A percentile compares a stretch with the other conserved stretches of the same genome.
Evolutionary conservation across 257 asterid genomes (phyloP).

Genomic region (Ajuga chamaepitys): DNA sequence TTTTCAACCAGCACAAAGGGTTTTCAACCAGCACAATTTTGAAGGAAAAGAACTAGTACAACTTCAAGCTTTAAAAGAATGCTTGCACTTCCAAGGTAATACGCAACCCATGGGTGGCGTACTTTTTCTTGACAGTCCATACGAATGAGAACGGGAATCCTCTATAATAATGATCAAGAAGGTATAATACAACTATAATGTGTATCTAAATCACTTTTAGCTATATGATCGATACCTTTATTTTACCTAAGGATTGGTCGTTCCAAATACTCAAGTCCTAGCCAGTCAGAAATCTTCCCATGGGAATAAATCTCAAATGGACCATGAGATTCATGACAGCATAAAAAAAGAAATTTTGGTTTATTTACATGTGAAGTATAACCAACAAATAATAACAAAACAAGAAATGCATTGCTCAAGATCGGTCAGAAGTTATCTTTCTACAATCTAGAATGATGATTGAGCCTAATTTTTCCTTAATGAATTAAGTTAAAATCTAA

Average conservation of each 20-base stretch:
- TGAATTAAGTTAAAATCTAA: not conserved
- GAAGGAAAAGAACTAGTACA: not conserved
- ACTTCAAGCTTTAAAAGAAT: not conserved
- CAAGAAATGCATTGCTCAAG: not conserved
- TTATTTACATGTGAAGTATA: too few relatives aligned
- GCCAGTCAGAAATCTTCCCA: too few relatives aligned
- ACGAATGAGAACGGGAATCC: not conserved
- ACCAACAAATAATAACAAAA: not conserved
- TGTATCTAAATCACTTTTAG: not conserved
- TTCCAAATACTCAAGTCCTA: not conserved
- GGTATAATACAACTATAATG: not conserved
- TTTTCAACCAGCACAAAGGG: not conserved
- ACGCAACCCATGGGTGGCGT: not conserved
- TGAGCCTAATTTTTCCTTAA: not conserved
- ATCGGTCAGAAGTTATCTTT: not conserved
- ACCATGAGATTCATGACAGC: too few relatives aligned
- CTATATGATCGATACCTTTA: not conserved
- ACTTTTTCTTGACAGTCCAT: not conserved
- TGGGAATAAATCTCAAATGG: too few relatives aligned
- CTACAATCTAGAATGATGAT: not conserved
- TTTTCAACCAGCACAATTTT: not conserved
- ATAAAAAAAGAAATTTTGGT: too few relatives aligned
- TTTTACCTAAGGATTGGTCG: not conserved
- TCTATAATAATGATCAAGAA: not conserved
- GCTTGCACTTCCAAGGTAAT: not conserved